Conservation (phyloP, 495 filamentous ascomycete species). For the Neurospora sp. region DNA sequence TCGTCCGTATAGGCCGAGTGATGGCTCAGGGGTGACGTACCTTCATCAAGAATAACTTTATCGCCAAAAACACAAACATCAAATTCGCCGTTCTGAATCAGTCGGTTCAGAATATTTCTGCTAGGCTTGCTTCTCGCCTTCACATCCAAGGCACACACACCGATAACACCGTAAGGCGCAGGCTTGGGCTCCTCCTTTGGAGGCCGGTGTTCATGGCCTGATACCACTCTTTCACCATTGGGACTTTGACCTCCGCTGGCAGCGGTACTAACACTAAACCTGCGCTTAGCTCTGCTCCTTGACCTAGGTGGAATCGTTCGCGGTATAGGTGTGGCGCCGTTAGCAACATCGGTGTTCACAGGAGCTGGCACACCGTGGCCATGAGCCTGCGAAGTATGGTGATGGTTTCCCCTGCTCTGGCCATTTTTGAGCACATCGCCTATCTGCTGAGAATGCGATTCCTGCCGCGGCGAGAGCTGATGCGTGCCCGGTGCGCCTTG, state of each 20-base stretch:
- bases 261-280: slow-evolving; percentile 66
- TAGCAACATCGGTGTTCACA: slow-evolving; percentile 6
- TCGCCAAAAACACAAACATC: slow-evolving; percentile 96
- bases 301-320: slow-evolving; percentile 46
- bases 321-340: slow-evolving; percentile 4
- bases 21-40: slow-evolving; percentile 27
- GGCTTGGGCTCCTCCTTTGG: slow-evolving; percentile 43
- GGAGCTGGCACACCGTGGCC: background rate
- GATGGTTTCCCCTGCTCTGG: slow-evolving; percentile 4
- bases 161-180: slow-evolving; percentile 54
- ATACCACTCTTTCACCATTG: slow-evolving; percentile 40
- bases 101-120: slow-evolving; percentile 83
- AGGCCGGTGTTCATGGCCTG: slow-evolving; percentile 17
- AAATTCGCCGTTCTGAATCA: slow-evolving; percentile 85
- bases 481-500: slow-evolving; percentile 26
- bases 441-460: slow-evolving; percentile 24
- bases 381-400: background rate
- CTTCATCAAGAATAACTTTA: slow-evolving; percentile 94
- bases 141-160: slow-evolving; percentile 88
- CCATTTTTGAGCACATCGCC: slow-evolving; percentile 22
- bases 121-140: slow-evolving; percentile 96
- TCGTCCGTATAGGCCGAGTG: background rate
- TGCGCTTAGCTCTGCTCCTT: slow-evolving; percentile 60
- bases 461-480: slow-evolving; percentile 34
- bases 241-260: slow-evolving; percentile 60